phyloP scores from a whole-genome alignment of 129 eudicot species.

The Centaurea solstitialis region DNA sequence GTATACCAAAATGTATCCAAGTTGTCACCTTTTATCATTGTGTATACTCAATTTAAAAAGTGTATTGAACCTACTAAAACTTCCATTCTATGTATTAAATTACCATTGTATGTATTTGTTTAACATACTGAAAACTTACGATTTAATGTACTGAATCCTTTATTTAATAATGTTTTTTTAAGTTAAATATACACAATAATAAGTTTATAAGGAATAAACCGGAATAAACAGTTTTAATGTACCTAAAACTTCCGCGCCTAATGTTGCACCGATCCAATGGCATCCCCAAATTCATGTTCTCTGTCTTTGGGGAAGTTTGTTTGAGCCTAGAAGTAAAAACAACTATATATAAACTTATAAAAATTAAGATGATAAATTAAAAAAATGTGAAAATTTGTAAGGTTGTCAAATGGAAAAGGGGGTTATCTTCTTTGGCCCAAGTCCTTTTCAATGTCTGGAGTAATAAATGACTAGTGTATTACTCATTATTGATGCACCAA shows the following conservation, averaged over 20 bases:
- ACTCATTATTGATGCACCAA: slow-evolving; percentile 21
- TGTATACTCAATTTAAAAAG: too few relatives aligned
- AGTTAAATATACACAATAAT: too few relatives aligned
- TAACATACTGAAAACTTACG: too few relatives aligned
- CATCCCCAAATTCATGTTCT: not conserved
- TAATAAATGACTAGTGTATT: slow-evolving; percentile 31
- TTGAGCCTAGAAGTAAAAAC: not conserved
- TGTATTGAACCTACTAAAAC: too few relatives aligned
- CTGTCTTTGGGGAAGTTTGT: not conserved
- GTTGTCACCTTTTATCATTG: too few relatives aligned
- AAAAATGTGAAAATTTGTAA: slow-evolving; percentile 28
- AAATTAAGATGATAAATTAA: not conserved
- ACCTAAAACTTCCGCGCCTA: not conserved
- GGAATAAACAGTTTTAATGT: too few relatives aligned
- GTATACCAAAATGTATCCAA: too few relatives aligned
- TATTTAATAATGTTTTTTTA: too few relatives aligned
- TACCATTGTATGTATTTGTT: too few relatives aligned
- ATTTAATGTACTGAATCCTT: too few relatives aligned
- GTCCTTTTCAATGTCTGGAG: slow-evolving; percentile 47
- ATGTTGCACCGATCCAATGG: not conserved
- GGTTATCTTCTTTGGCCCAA: slow-evolving; percentile 30
- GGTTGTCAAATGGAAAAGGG: slow-evolving; percentile 28
- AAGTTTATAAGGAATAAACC: too few relatives aligned
- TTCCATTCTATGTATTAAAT: too few relatives aligned
- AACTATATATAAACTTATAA: not conserved